Conservation (phyloP, 2,329 filamentous ascomycete species). For the Cladophialophora exuberans region DNA sequence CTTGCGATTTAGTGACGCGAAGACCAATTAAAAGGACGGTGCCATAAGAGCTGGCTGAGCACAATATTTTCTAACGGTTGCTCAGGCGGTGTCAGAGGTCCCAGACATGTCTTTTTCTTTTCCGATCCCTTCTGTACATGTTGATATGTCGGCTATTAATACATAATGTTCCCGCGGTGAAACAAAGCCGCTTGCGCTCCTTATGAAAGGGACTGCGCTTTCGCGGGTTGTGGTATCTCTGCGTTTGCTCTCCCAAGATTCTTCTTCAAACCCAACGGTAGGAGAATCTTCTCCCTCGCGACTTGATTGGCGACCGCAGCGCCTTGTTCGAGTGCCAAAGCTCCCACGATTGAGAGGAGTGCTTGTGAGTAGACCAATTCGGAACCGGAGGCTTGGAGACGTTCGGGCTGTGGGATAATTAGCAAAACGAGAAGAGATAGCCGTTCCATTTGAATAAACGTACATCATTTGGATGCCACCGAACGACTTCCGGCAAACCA, state of each 20-base stretch:
- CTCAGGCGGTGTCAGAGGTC: slow-evolving; percentile 84
- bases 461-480: slow-evolving; percentile 89
- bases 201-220: slow-evolving; percentile 1
- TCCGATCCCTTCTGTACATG: slow-evolving; percentile 15
- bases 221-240: slow-evolving; percentile 30
- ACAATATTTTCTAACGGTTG: slow-evolving; percentile 60
- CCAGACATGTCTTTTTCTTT: slow-evolving; percentile 59
- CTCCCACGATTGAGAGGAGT: slow-evolving; percentile 84
- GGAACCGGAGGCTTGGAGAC: slow-evolving; percentile 72
- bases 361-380: slow-evolving; percentile 75
- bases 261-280: slow-evolving; percentile 47
- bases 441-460: slow-evolving; percentile 37
- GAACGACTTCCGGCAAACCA: slow-evolving; percentile 72
- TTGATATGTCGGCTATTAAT: slow-evolving; percentile 13
- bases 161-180: slow-evolving; percentile 5
- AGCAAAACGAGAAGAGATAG: background rate
- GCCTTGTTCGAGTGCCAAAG: slow-evolving; percentile 85
- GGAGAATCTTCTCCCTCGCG: slow-evolving; percentile 75
- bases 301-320: slow-evolving; percentile 75
- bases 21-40: slow-evolving; percentile 56
- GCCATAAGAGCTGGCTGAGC: slow-evolving; percentile 75
- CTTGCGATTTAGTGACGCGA: slow-evolving; percentile 64
- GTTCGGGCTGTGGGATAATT: slow-evolving; percentile 48
- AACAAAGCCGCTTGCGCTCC: too few relatives aligned
- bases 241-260: slow-evolving; percentile 28